phyloP scores from a whole-genome alignment of 2,329 filamentous ascomycete species.

The Aspergillus tanneri region DNA sequence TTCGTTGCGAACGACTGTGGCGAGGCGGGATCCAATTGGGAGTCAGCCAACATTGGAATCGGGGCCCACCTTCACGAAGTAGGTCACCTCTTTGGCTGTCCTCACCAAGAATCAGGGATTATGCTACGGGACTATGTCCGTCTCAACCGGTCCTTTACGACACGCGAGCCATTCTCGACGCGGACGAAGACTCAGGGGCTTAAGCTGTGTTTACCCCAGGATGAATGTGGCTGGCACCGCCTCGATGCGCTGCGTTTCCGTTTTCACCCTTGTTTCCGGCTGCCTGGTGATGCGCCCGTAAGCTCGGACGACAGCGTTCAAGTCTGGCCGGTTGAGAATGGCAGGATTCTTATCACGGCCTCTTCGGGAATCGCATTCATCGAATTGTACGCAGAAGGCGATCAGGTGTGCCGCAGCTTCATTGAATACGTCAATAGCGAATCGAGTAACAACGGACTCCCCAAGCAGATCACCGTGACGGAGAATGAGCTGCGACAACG shows the following conservation, averaged over 20 bases:
- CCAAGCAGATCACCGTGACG: slow-evolving; percentile 70
- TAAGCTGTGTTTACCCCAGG: slow-evolving; percentile 68
- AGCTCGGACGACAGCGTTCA: slow-evolving; percentile 74
- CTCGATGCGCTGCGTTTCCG: slow-evolving; percentile 86
- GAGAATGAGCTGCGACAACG: slow-evolving; percentile 72
- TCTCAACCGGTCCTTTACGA: slow-evolving; percentile 78
- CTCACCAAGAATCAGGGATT: slow-evolving; percentile 84
- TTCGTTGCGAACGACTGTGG: slow-evolving; percentile 81
- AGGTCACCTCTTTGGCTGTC: slow-evolving; percentile 85
- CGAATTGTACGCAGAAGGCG: slow-evolving; percentile 77
- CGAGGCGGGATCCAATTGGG: slow-evolving; percentile 88
- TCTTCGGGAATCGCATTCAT: slow-evolving; percentile 80
- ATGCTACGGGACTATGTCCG: slow-evolving; percentile 88
- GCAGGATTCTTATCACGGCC: slow-evolving; percentile 73
- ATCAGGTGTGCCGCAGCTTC: slow-evolving; percentile 75
- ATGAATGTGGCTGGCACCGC: slow-evolving; percentile 90
- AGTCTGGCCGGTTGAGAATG: slow-evolving; percentile 78
- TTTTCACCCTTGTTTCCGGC: slow-evolving; percentile 82
- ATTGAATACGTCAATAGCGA: slow-evolving; percentile 72
- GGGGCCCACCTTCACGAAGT: slow-evolving; percentile 90
- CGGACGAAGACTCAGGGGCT: slow-evolving; percentile 78
- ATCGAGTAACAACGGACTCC: slow-evolving; percentile 57
- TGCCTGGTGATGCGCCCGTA: slow-evolving; percentile 69
- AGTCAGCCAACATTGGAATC: slow-evolving; percentile 90
- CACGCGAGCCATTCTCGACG: slow-evolving; percentile 80